A percentile compares a stretch with the other conserved stretches of the same genome.
Evolutionary conservation across 2,329 filamentous ascomycete species (phyloP).

Genomic region (Fusarium poae): DNA sequence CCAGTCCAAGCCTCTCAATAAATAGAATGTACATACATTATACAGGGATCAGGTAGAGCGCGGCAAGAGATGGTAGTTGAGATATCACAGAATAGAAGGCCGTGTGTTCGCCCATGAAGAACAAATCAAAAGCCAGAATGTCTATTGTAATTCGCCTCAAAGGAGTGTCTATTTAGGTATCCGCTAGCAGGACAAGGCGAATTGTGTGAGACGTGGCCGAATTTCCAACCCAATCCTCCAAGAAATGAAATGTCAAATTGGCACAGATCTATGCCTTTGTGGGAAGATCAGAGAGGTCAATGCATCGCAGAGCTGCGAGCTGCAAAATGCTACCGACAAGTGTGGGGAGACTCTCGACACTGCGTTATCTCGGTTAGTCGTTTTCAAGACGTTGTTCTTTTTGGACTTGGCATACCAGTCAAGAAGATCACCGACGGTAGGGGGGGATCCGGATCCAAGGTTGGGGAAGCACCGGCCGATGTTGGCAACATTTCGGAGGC

Average conservation of each 20-base stretch:
- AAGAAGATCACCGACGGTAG: rapidly evolving
- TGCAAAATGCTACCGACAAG: rapidly evolving
- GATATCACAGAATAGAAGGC: background rate
- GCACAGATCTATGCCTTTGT: background rate
- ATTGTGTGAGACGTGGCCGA: background rate
- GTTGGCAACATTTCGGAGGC: rapidly evolving
- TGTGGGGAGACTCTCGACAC: rapidly evolving
- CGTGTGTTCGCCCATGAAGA: background rate
- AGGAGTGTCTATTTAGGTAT: conserved; percentile 1
- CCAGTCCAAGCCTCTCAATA: no score
- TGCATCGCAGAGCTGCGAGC: rapidly evolving
- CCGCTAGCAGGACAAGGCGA: conserved; percentile 9
- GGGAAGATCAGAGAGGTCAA: no score
- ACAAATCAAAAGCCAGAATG: background rate
- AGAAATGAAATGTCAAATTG: background rate
- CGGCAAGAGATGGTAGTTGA: no score
- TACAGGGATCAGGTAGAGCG: no score
- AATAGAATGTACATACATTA: no score
- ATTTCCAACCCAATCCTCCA: background rate
- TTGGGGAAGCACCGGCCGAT: rapidly evolving
- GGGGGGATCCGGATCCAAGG: background rate
- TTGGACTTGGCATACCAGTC: background rate
- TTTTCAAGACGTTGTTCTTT: rapidly evolving
- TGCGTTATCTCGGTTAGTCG: background rate
- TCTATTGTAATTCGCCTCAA: background rate